Evolutionary conservation across 768 basidiomycete species (phyloP), one percentile per base, ranked within the genome.

Genomic region (Mycena epipterygia): DNA sequence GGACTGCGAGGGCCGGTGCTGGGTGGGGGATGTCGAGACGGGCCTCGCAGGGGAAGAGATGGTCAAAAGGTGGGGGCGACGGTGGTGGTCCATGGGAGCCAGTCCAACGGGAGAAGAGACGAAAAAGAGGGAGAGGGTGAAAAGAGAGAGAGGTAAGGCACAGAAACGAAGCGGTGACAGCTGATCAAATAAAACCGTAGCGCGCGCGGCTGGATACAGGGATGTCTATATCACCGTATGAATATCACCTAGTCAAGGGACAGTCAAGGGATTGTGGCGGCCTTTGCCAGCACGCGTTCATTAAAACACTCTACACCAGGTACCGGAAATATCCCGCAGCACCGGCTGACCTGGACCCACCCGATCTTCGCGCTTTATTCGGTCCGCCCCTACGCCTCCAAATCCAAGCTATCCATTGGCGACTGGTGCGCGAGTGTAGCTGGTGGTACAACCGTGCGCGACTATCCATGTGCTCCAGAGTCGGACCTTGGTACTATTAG

Each of bases 81-180:
- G 79, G 25, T 75, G 75, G 55, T 29, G 68, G 69, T 76, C 76
- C 78, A 80, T 80, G 74, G 81, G 76, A 48, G 14, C 83, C 76
- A 78, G 76, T 61, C 77, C 56, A 71, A 73, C 55, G 73, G 67
- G 64, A 60, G 68, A 68, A 53, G 59, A 44, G 19, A 58, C 41
- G 39, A 73, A 74, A 73, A 77, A 61, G 53, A 71, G 59, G 32
- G 53, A 64, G 62, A 64, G 37, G 72, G 70, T 70, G 73, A 70
- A 71, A 66, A 67, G 68, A 66, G 70, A 75, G 65, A 66, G 70
- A 67, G 57, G 64, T 65, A 62, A 60, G 59, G 39, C 30, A 64
- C 70, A 52, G 27, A 32, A 17, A 5, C 42, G 19, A 30, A 30
- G 6, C n/a, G 6, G 4, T 46, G 44, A 46, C 44, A 23, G 13